Percentiles rank a stretch among this genome's conserved stretches.
Conservation (phyloP, 1,284 basidiomycete species). For the Cutaneotrichosporon daszewskae region DNA sequence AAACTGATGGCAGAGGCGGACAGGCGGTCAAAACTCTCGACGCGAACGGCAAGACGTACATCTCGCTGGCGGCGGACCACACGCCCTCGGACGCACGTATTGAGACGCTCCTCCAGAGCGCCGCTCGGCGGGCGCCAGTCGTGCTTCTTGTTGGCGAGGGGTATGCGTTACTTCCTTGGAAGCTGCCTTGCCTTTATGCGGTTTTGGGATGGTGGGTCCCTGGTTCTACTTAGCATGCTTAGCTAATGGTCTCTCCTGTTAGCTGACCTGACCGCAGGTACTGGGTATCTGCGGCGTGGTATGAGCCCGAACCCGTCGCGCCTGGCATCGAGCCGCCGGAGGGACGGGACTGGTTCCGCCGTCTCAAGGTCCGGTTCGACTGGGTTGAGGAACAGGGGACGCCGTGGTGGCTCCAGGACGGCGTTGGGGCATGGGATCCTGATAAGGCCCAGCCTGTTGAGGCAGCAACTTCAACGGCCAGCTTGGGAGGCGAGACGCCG, state of each 20-base stretch:
- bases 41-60: background rate
- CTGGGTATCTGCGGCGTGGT: constrained; percentile 40
- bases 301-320: constrained; percentile 32
- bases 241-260: too few species aligned
- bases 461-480: too few species aligned
- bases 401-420: constrained; percentile 35
- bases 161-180: constrained; percentile 35
- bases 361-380: constrained; percentile 43
- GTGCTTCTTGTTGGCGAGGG: constrained; percentile 36
- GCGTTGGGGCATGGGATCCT: background rate
- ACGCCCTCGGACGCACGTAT: constrained; percentile 26
- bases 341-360: constrained; percentile 25
- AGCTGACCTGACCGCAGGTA: constrained; percentile 22
- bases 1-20: constrained; percentile 10
- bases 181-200: constrained; percentile 29
- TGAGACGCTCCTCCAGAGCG: constrained; percentile 30
- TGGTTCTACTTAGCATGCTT: background rate
- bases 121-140: constrained; percentile 24
- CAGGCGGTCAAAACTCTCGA: constrained; percentile 14
- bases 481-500: too few species aligned
- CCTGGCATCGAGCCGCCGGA: constrained; percentile 11
- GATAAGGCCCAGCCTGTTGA: too few species aligned
- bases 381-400: constrained; percentile 37
- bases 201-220: constrained; percentile 39
- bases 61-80: constrained; percentile 31